A percentile compares a stretch with the other conserved stretches of the same genome.
phyloP scores from a whole-genome alignment of 2,329 filamentous ascomycete genomes.

The Bipolaris oryzae region DNA sequence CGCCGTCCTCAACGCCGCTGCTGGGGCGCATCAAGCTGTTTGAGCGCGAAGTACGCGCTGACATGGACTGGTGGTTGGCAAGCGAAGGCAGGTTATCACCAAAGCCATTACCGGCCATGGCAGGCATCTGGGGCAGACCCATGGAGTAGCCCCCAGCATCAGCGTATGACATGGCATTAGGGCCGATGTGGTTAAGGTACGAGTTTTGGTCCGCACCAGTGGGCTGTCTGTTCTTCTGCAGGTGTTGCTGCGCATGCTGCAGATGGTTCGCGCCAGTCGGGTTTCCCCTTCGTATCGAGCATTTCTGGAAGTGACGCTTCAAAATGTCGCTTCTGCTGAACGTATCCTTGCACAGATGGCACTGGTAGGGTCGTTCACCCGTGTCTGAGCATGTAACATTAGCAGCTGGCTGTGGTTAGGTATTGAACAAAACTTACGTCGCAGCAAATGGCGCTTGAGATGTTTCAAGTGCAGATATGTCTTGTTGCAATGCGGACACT shows the following conservation, averaged over 20 bases:
- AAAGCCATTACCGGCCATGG: conserved; percentile 43
- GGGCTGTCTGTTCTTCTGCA: conserved; percentile 67
- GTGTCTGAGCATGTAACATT: conserved; percentile 70
- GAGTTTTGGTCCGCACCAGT: conserved; percentile 43
- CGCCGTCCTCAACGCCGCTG: conserved; percentile 43
- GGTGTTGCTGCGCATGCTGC: conserved; percentile 87
- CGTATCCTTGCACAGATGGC: conserved; percentile 94
- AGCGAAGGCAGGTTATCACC: conserved; percentile 49
- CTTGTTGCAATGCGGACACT: conserved; percentile 97
- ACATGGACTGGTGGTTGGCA: conserved; percentile 51
- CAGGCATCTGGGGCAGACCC: conserved; percentile 44
- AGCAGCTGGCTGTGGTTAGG: conserved; percentile 30
- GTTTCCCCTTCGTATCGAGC: conserved; percentile 93
- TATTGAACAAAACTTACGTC: conserved; percentile 72
- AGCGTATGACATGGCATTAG: conserved; percentile 43
- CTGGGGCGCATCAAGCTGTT: conserved; percentile 56
- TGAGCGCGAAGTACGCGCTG: conserved; percentile 55
- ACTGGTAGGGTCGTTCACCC: conserved; percentile 97
- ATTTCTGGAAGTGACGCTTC: conserved; percentile 99
- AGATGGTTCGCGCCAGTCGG: conserved; percentile 93
- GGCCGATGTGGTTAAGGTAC: conserved; percentile 44
- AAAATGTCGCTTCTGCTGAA: conserved; percentile 98
- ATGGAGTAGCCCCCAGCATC: conserved; percentile 40
- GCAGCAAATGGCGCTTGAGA: conserved; percentile 90
- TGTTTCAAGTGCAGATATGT: conserved; percentile 98